Conservation (phyloP, 768 basidiomycete genomes). For the Botryobasidium botryosum region DNA sequence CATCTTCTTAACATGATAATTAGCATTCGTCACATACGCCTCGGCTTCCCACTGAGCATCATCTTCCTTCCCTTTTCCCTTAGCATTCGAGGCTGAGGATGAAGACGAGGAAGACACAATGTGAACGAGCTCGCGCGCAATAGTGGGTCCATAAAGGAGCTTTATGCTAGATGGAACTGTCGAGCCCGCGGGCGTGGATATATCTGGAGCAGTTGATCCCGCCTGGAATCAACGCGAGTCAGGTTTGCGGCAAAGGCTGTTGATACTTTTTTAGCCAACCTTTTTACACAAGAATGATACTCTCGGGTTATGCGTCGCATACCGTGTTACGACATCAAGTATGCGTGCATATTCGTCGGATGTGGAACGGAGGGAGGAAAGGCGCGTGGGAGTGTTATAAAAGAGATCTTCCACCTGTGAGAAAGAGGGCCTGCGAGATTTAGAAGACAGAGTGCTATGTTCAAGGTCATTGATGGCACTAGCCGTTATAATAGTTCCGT, state of each 20-base stretch:
- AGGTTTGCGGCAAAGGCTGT: constrained; percentile 1
- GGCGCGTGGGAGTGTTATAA: constrained; percentile 77
- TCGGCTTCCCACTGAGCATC: constrained; percentile 51
- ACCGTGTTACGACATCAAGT: constrained; percentile 79
- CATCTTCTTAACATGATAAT: constrained; percentile 77
- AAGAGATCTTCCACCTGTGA: constrained; percentile 89
- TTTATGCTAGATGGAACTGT: constrained; percentile 54
- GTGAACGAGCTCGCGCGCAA: constrained; percentile 55
- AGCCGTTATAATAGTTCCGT: constrained; percentile 81
- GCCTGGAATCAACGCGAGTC: constrained; percentile 28
- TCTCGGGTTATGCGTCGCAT: constrained; percentile 83
- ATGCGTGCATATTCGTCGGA: constrained; percentile 89
- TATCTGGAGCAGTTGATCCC: constrained; percentile 55
- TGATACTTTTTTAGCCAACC: constrained; percentile 24
- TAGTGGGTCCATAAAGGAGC: constrained; percentile 59
- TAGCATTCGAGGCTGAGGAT: too few relatives aligned
- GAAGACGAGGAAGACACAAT: constrained; percentile 22
- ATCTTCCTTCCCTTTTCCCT: constrained; percentile 17
- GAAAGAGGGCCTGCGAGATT: not conserved
- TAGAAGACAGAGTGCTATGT: not conserved
- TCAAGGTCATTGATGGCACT: constrained; percentile 12
- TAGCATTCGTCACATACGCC: constrained; percentile 67
- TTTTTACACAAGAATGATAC: constrained; percentile 88
- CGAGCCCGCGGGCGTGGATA: constrained; percentile 61
- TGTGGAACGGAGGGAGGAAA: constrained; percentile 64